phyloP scores from a whole-genome alignment of 768 basidiomycete genomes.

The Leccinum truebloodii region DNA sequence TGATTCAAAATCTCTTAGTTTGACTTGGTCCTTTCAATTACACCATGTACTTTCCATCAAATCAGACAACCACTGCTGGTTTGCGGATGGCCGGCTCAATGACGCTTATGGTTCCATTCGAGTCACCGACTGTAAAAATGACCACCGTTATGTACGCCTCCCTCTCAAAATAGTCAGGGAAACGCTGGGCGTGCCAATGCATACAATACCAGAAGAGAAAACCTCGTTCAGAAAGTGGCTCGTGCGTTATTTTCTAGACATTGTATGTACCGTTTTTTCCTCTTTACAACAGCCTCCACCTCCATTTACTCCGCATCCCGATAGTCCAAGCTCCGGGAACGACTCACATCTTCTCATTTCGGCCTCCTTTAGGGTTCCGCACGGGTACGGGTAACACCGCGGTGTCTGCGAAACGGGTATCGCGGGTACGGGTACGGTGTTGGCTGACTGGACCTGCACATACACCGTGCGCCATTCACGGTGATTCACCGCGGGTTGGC shows the following conservation, averaged over 20 bases:
- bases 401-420: background rate
- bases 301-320: slow-evolving; percentile 29
- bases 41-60: no score
- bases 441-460: background rate
- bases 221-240: slow-evolving; percentile 64
- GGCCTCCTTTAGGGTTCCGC: slow-evolving; percentile 56
- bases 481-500: background rate
- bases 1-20: no score
- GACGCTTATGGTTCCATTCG: no score
- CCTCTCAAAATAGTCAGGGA: slow-evolving; percentile 46
- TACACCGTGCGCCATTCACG: background rate
- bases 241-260: slow-evolving; percentile 38
- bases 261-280: slow-evolving; percentile 17
- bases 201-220: slow-evolving; percentile 60
- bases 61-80: no score
- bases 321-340: slow-evolving; percentile 23
- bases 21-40: no score
- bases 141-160: no score
- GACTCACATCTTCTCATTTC: slow-evolving; percentile 68
- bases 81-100: no score
- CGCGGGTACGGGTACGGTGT: background rate
- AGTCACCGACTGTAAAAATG: no score
- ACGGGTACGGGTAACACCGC: background rate
- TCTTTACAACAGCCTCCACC: slow-evolving; percentile 42
- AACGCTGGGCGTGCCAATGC: slow-evolving; percentile 51